A percentile compares a stretch with the other conserved stretches of the same genome.
phyloP scores from a whole-genome alignment of 345 rosid genomes.

The Garcia nutans region DNA sequence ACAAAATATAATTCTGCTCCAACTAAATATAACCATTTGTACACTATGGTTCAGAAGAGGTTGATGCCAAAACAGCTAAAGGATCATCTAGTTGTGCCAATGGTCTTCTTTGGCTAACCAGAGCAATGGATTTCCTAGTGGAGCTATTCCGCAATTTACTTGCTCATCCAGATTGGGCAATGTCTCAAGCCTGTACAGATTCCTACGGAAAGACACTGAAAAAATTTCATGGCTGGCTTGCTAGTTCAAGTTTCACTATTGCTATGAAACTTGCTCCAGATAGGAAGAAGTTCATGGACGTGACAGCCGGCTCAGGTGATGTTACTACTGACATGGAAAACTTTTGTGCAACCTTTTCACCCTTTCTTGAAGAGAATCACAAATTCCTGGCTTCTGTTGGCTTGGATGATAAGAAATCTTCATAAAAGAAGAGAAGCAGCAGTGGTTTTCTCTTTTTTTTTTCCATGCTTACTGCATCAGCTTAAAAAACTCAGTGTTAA shows the following conservation, averaged over 20 bases:
- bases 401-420: slow-evolving; percentile 85
- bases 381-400: slow-evolving; percentile 90
- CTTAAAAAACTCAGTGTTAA: background rate
- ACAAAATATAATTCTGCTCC: too few relatives aligned
- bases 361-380: slow-evolving; percentile 82
- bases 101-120: too few relatives aligned
- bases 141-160: too few relatives aligned
- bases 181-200: slow-evolving; percentile 83
- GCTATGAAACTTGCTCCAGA: slow-evolving; percentile 97
- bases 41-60: too few relatives aligned
- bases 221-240: slow-evolving; percentile 94
- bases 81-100: too few relatives aligned
- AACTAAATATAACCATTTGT: too few relatives aligned
- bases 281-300: slow-evolving; percentile 95
- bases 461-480: background rate
- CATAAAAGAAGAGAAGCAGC: slow-evolving; percentile 32
- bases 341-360: slow-evolving; percentile 73
- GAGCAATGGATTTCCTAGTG: too few relatives aligned
- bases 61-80: too few relatives aligned
- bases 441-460: background rate
- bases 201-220: slow-evolving; percentile 86
- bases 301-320: slow-evolving; percentile 75
- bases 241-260: slow-evolving; percentile 87
- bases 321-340: slow-evolving; percentile 72
- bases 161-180: slow-evolving; percentile 91